phyloP scores from a whole-genome alignment of 305 asterid genomes.

The Solanum hybrid region DNA sequence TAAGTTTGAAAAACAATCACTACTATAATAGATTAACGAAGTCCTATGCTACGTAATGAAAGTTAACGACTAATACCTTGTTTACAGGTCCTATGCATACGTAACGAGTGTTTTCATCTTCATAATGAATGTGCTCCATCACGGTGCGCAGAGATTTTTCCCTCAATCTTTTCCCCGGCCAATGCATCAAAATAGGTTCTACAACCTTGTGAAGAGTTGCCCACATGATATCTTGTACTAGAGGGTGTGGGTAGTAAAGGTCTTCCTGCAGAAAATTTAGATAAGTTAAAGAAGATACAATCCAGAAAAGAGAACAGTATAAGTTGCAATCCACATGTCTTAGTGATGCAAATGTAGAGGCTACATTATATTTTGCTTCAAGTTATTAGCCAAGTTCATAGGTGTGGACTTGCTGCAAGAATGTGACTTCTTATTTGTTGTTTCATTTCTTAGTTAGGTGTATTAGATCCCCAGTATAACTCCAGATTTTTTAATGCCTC shows the following conservation, averaged over 20 bases:
- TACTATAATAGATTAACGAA: background rate
- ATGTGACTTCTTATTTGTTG: background rate
- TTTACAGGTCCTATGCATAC: conserved; percentile 95
- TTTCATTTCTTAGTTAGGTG: background rate
- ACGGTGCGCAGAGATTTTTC: conserved; percentile 62
- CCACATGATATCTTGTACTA: conserved; percentile 90
- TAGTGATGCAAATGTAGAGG: background rate
- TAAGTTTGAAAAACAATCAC: background rate
- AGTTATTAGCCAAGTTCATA: background rate
- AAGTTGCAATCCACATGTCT: conserved; percentile 1
- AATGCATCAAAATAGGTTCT: conserved; percentile 79
- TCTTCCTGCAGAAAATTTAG: conserved; percentile 69
- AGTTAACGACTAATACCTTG: conserved; percentile 44
- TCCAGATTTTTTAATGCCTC: background rate
- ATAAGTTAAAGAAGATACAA: conserved; percentile 3
- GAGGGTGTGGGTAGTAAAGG: conserved; percentile 94
- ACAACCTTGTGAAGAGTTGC: conserved; percentile 67
- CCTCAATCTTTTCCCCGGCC: conserved; percentile 97
- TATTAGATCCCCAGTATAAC: background rate
- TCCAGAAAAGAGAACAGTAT: background rate
- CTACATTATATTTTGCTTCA: background rate
- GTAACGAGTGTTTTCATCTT: conserved; percentile 97
- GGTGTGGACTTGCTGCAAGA: background rate
- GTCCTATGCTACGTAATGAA: too few species aligned
- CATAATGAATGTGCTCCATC: conserved; percentile 93